Evolutionary conservation across 1,284 basidiomycete genomes (phyloP).

Genomic region (Microbotryum scabiosae): DNA sequence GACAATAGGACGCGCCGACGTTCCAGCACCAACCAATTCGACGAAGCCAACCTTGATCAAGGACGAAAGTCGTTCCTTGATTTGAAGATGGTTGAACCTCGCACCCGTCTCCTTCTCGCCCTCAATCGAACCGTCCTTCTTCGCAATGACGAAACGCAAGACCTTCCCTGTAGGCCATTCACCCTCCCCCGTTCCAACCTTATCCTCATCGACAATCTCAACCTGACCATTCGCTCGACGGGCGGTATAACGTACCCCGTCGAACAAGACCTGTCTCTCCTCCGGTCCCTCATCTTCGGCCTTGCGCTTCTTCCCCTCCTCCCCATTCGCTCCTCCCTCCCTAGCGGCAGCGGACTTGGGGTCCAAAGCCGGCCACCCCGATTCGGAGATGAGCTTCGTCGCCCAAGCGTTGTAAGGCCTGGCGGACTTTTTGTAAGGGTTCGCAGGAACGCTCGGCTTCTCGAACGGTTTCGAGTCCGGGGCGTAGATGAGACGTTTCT

Average conservation of each 20-base stretch:
- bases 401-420: conserved; percentile 84
- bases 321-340: conserved; percentile 38
- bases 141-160: conserved; percentile 51
- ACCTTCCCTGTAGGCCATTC: conserved; percentile 58
- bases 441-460: conserved; percentile 47
- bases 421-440: conserved; percentile 49
- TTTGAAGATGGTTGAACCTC: conserved; percentile 22
- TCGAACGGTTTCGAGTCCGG: conserved; percentile 48
- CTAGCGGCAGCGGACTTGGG: conserved; percentile 25
- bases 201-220: conserved; percentile 57
- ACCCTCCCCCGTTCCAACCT: conserved; percentile 60
- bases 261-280: conserved; percentile 36
- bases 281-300: conserved; percentile 35
- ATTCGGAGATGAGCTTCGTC: conserved; percentile 38
- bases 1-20: conserved; percentile 9
- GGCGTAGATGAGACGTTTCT: conserved; percentile 82
- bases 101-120: conserved; percentile 36
- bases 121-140: conserved; percentile 22
- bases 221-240: conserved; percentile 41
- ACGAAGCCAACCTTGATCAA: conserved; percentile 25
- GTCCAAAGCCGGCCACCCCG: conserved; percentile 38
- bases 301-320: conserved; percentile 41
- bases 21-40: conserved; percentile 8
- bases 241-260: conserved; percentile 34
- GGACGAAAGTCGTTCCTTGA: conserved; percentile 28